Evolutionary conservation across 352 stramenopile species (phyloP).

Genomic region (Phytophthora sp.): DNA sequence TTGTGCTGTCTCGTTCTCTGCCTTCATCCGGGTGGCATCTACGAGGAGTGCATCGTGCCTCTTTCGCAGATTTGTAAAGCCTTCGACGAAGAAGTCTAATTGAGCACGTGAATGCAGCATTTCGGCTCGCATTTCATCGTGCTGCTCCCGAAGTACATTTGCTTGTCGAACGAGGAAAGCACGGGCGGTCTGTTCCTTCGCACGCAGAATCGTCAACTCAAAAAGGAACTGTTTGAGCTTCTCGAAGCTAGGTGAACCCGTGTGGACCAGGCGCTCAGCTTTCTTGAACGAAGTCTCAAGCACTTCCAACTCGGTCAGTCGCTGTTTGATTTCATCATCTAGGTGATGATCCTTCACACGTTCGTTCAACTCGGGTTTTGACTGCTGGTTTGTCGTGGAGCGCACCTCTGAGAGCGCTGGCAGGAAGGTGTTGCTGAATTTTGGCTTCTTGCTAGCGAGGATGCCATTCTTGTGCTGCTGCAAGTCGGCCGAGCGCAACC

Average conservation of each 20-base stretch:
- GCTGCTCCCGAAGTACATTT: constrained; percentile 47
- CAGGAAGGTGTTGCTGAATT: constrained; percentile 73
- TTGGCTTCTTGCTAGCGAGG: constrained; percentile 36
- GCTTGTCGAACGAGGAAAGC: constrained; percentile 62
- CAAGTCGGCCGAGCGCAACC: constrained; percentile 44
- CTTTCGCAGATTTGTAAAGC: constrained; percentile 69
- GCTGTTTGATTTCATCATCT: constrained; percentile 53
- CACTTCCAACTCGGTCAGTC: constrained; percentile 45
- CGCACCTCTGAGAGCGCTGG: constrained; percentile 45
- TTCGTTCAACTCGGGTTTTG: constrained; percentile 13
- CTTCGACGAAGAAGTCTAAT: constrained; percentile 82
- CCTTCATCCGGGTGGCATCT: constrained; percentile 57
- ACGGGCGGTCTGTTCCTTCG: constrained; percentile 66
- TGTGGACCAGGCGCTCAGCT: constrained; percentile 62
- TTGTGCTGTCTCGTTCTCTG: constrained; percentile 64
- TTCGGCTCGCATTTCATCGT: constrained; percentile 64
- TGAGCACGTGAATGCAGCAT: constrained; percentile 68
- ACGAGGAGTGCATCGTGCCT: constrained; percentile 69
- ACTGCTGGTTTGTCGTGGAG: constrained; percentile 4
- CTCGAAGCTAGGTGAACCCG: constrained; percentile 64
- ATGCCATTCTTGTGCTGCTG: constrained; percentile 31
- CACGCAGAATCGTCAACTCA: constrained; percentile 56
- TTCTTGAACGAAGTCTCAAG: constrained; percentile 70
- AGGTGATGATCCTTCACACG: constrained; percentile 63
- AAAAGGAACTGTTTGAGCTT: constrained; percentile 81